Base-by-base conservation (phyloP, 176 grass and related monocot species). In the Zizania latifolia region DNA sequence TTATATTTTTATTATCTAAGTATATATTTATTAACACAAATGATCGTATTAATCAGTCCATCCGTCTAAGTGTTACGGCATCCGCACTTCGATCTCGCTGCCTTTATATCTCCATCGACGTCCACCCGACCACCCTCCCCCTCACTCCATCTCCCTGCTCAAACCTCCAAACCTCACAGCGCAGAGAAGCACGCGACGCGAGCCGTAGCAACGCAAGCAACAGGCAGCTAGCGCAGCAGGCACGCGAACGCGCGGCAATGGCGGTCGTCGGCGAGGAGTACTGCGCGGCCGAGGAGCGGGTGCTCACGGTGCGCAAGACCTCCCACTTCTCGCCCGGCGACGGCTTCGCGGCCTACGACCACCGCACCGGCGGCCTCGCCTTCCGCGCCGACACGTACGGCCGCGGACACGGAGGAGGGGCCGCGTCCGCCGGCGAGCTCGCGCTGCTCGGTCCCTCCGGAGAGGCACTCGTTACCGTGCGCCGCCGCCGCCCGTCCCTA, bases 221-320 rank as follows among this genome's bases (percentile, higher is more conserved):
- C 1, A 51, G 8, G 6, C 14, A 21, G 17, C 46, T 51, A 51
- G 45, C 16, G 44, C 15, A 17, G 17, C 16, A 48, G 16, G 44
- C 16, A 16, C n/a, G 6, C 23, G 14, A 11, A 1, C 11, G 15
- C 19, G 34, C 15, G 68, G 36, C 58, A 30, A 75, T 82, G 62
- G 72, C 70, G 38, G 71, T 98, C 14, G 92, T 92, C 46, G 86
- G 86, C 26, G 62, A 78, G 57, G 86, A 87, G 84, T 98, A 94
- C 72, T 98, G 84, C 86, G 75, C 78, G 46, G 34, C 82, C 10
- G 85, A 73, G 74, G 91, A 94, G 76, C 79, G 84, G n/a, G 78
- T 94, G 60, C 81, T 98, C 24, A 94, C 94, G 41, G 94, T 98
- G 71, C 82, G 89, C 85, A 98, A 98, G 91, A 98, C 94, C 0